phyloP scores from a whole-genome alignment of 345 rosid genomes.

The Aurinia saxatilis region DNA sequence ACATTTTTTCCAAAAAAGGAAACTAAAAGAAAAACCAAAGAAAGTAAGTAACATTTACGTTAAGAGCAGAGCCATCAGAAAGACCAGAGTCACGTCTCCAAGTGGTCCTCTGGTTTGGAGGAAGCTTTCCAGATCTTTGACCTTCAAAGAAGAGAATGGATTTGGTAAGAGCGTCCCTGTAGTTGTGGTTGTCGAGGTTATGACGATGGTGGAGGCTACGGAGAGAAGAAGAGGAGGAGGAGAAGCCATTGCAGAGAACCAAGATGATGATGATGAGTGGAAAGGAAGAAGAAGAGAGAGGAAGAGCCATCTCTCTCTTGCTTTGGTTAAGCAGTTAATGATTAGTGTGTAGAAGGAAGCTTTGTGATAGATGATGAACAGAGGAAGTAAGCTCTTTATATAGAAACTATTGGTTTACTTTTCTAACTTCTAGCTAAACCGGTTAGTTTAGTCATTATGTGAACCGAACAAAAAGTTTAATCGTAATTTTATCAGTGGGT shows the following conservation, averaged over 20 bases:
- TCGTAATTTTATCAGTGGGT: too few relatives aligned
- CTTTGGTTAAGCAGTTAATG: neutral
- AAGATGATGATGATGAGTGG: constrained; percentile 29
- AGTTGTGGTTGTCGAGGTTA: constrained; percentile 51
- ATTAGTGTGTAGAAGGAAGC: neutral
- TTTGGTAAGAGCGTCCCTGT: constrained; percentile 75
- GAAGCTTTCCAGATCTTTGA: constrained; percentile 83
- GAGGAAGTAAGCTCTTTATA: constrained; percentile 8
- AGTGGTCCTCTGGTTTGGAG: constrained; percentile 59
- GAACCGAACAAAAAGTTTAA: neutral
- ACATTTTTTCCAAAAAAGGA: neutral
- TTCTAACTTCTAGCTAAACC: neutral
- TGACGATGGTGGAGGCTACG: constrained; percentile 30
- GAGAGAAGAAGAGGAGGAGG: constrained; percentile 20
- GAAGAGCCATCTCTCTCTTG: constrained; percentile 17
- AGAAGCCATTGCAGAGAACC: constrained; percentile 44
- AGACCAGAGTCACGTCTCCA: constrained; percentile 91
- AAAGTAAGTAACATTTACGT: constrained; percentile 31
- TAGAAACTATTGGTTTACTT: neutral
- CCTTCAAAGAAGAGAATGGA: constrained; percentile 88
- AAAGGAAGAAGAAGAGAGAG: constrained; percentile 20
- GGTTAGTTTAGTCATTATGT: neutral
- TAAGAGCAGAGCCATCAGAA: constrained; percentile 78
- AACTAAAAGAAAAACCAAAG: neutral
- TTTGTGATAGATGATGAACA: neutral